Base-by-base conservation (phyloP, 495 filamentous ascomycete species). In the Aspergillus carlsbadensis region DNA sequence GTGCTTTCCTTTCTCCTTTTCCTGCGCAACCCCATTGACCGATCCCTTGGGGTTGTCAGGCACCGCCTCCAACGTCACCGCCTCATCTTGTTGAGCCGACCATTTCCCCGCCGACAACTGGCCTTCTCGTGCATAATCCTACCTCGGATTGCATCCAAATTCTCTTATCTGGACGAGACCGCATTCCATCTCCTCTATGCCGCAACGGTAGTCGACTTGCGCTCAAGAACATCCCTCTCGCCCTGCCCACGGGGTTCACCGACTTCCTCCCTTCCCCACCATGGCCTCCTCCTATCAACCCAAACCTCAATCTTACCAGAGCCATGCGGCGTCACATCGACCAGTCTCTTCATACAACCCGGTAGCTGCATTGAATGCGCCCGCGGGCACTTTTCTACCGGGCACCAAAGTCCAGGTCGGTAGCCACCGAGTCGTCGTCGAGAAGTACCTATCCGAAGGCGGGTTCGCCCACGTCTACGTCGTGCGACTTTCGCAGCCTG, bases 401-500 rank as follows among this genome's bases (percentile, higher is more conserved):
- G 92, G 92, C 7, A 98, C 94, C 57, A 95, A 96, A 76, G 92
- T 98, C 65, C 92, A 96, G 64, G 91, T 96, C 33, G 94, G 94
- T 65, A 82, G 80, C 57, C 95, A 98, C 70, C 85, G 91, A 57
- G 95, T 96, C 24, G 81, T 92, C n/a, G 93, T 98, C 52, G 94
- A 97, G 65, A 95, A 92, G 70, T 98, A 98, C 76, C 85, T 98
- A 29, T 98, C 94, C 39, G 94, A 98, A 79, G 94, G 95, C 57
- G 94, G 94, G 24, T 98, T 98, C 66, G 94, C 94, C 63, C 94
- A 98, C 76, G 95, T 98, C 62, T 98, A 98, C 72, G 85, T 97
- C 35, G 94, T 96, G 66, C 90, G 88, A 63, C 78, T 97, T 52
- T 86, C 90, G 24, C 79, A 86, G 51, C 78, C 88, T 34, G 74